A percentile compares a stretch with the other conserved stretches of the same genome.
Evolutionary conservation across 306 rosid species (phyloP).

Genomic region (Acacia acuminata): DNA sequence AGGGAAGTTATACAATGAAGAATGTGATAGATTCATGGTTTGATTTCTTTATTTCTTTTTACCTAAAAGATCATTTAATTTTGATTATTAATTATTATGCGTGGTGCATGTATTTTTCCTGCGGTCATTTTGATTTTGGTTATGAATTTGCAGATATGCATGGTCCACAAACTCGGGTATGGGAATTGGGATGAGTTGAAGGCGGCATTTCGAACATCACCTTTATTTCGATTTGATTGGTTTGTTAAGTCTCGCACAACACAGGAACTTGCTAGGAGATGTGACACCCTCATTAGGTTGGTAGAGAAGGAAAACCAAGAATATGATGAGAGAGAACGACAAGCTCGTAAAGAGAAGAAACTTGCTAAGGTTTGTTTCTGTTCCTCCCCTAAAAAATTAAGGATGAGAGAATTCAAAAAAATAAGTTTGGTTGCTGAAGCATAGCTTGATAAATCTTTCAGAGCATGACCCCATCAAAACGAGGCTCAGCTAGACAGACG

Average conservation of each 20-base stretch:
- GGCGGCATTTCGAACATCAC: slow-evolving; percentile 94
- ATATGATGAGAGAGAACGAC: slow-evolving; percentile 93
- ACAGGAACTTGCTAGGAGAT: slow-evolving; percentile 97
- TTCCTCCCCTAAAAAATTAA: background rate
- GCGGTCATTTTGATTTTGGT: background rate
- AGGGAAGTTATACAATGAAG: slow-evolving; percentile 96
- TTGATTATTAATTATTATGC: background rate
- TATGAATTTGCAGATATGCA: slow-evolving; percentile 70
- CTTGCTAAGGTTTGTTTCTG: slow-evolving; percentile 77
- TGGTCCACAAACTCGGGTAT: slow-evolving; percentile 98
- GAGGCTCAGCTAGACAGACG: slow-evolving; percentile 66
- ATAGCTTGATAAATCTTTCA: slow-evolving; percentile 40
- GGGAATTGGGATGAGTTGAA: slow-evolving; percentile 99
- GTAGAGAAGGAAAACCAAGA: slow-evolving; percentile 99
- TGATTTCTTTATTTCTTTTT: background rate
- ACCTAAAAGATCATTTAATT: background rate
- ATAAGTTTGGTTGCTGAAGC: background rate
- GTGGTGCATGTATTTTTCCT: background rate
- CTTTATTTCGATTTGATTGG: slow-evolving; percentile 99
- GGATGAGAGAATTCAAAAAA: background rate
- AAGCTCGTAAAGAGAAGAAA: slow-evolving; percentile 98
- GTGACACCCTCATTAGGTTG: slow-evolving; percentile 90
- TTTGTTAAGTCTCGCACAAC: slow-evolving; percentile 98
- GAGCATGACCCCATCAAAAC: slow-evolving; percentile 90
- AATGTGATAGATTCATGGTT: slow-evolving; percentile 99